Percentiles rank a stretch among this genome's conserved stretches.
These are phyloP conservation scores for Bothriochloa decipiens DNA, from an alignment of 176 grass and related monocot genomes.

Conservation along the genomic window DNA sequence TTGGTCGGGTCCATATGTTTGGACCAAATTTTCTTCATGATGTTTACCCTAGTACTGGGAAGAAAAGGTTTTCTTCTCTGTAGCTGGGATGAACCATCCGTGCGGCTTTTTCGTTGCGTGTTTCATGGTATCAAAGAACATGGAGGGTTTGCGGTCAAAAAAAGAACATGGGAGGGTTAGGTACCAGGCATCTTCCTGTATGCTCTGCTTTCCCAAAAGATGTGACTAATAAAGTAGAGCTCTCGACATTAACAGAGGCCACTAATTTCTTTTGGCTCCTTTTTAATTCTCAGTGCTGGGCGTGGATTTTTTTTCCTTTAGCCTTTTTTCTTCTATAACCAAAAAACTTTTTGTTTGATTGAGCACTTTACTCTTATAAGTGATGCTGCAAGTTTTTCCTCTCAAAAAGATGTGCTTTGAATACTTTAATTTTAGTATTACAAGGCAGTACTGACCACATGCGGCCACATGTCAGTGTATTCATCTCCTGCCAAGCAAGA, in stretches of 20 bases:
- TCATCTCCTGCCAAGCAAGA: not conserved
- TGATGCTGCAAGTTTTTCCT: constrained; percentile 21
- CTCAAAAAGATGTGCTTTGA: constrained; percentile 33
- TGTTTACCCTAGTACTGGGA: constrained; percentile 10
- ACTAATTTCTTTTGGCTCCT: constrained; percentile 34
- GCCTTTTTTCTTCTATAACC: constrained; percentile 44
- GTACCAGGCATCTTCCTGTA: constrained; percentile 49
- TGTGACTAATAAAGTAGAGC: constrained; percentile 44
- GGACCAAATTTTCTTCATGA: constrained; percentile 25
- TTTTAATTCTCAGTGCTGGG: constrained; percentile 40
- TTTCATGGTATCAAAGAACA: constrained; percentile 40
- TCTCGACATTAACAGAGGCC: constrained; percentile 22
- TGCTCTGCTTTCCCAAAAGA: constrained; percentile 55
- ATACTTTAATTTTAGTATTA: constrained; percentile 41
- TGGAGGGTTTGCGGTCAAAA: constrained; percentile 24
- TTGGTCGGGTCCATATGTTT: constrained; percentile 11
- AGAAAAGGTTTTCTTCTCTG: not conserved
- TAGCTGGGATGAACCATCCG: constrained; percentile 16
- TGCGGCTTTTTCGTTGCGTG: constrained; percentile 37
- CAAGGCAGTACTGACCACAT: too few species aligned
- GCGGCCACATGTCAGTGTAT: too few species aligned
- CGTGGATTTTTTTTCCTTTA: constrained; percentile 31
- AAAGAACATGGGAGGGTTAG: constrained; percentile 52
- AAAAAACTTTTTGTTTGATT: constrained; percentile 38
- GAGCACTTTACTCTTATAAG: constrained; percentile 28